These are phyloP conservation scores for Aphanomyces stellatus DNA, from an alignment of 352 stramenopile species.

Conservation along the genomic window DNA sequence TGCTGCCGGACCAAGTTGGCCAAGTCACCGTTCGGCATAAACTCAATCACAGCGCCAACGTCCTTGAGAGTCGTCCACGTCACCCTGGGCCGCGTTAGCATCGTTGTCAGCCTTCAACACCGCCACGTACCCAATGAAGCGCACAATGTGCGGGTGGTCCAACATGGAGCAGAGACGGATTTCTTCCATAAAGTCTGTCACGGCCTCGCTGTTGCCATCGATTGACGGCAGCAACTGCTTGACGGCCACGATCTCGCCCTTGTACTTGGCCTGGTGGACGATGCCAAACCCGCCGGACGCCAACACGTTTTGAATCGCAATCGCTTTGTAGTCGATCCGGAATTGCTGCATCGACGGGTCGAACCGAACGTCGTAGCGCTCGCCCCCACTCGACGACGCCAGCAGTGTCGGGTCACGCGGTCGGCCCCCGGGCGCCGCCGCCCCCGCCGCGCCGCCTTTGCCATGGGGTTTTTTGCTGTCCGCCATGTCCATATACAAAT, in stretches of 20 bases:
- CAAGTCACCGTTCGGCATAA: conserved; percentile 37
- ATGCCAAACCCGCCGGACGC: conserved; percentile 50
- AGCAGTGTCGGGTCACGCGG: conserved; percentile 7
- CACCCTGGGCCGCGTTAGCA: conserved; percentile 21
- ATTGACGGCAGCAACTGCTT: conserved; percentile 34
- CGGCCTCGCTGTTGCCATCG: conserved; percentile 23
- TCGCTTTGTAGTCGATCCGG: conserved; percentile 39
- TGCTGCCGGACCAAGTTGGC: conserved; percentile 4
- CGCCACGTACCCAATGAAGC: conserved; percentile 30
- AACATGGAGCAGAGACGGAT: conserved; percentile 51
- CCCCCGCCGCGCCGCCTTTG: too few species aligned
- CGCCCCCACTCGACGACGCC: conserved; percentile 19
- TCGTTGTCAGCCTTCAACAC: background rate
- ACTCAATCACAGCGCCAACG: conserved; percentile 44
- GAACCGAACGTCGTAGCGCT: conserved; percentile 59
- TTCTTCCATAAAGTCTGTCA: conserved; percentile 44
- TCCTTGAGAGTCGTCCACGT: conserved; percentile 46
- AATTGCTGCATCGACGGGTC: conserved; percentile 47
- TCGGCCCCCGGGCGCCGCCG: background rate
- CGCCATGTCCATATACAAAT: background rate
- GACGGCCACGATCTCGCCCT: conserved; percentile 28
- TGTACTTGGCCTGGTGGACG: conserved; percentile 41
- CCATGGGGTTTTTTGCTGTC: too few species aligned
- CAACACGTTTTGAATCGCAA: conserved; percentile 33
- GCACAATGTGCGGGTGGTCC: conserved; percentile 43